Evolutionary conservation across 2,329 filamentous ascomycete genomes (phyloP), one percentile per base, ranked within the genome.

Genomic region (Xylaria sp.): DNA sequence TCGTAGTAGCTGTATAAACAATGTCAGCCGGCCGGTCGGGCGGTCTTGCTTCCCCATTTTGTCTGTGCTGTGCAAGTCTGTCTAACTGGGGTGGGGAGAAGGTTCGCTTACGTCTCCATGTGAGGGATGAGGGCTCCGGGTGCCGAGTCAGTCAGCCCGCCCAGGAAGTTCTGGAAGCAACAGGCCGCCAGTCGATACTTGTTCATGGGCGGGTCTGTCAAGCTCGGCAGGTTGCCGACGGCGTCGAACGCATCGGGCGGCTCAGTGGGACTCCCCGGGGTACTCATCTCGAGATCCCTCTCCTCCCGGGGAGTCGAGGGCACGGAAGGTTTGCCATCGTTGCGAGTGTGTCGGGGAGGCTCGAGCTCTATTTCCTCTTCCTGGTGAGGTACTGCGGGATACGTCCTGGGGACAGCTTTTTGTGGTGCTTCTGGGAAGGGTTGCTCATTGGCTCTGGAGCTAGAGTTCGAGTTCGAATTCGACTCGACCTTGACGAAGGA

Each of bases 121-220:
- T 91, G 91, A 0, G 91, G 90, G 62, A 95, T 89, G 52, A 94
- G 67, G 9, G 90, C 89, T 66, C 91, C 91, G 1, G 90, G 84
- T 0, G 88, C 86, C 39, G 85, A 83, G 70, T 95, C 91, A 62
- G 84, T 90, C 54, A 94, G 73, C 0, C 90, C 91, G 63, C 87
- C 86, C 2, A 80, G 79, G 56, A 94, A 80, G 54, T 83, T 87
- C 56, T 87, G 81, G 40, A 89, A 66, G 60, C 87, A 91, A 13
- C 81, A 78, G 9, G 83, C 79, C 8, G 86, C 67, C 21, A 92
- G 76, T 29, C 90, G 78, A 73, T 81, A 92, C 56, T 83, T 85
- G 69, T 91, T 92, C 81, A 85, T 89, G 9, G 78, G 77, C 9
- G 83, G 82, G 17, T 83, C 76, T 57, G 78, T 85, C 54, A 84